Conservation (phyloP, 2,329 filamentous ascomycete species). For the Ascochyta lentis region DNA sequence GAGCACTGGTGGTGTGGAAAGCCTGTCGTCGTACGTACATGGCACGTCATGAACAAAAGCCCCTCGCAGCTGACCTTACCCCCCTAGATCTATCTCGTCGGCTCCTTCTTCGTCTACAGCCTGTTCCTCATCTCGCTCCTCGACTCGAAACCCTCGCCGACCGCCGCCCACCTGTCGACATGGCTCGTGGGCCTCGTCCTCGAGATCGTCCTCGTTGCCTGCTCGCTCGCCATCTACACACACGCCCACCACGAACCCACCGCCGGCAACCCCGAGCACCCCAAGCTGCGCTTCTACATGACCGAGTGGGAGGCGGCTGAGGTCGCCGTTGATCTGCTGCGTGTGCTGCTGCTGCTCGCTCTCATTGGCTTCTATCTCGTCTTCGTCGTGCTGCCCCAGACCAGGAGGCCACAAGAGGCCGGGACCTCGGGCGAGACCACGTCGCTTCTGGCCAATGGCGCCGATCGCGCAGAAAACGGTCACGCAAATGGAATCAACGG, state of each 20-base stretch:
- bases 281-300: conserved; percentile 46
- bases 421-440: conserved; percentile 62
- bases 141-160: conserved; percentile 82
- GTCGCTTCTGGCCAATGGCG: conserved; percentile 63
- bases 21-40: conserved; percentile 70
- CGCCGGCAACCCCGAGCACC: conserved; percentile 41
- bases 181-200: conserved; percentile 78
- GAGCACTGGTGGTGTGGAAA: conserved; percentile 84
- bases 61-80: background rate
- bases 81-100: conserved; percentile 81
- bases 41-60: no score
- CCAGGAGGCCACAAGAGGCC: conserved; percentile 28
- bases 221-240: conserved; percentile 72
- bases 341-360: conserved; percentile 70
- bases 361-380: conserved; percentile 66
- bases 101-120: conserved; percentile 84
- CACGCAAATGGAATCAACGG: conserved; percentile 51
- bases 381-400: conserved; percentile 53
- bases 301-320: conserved; percentile 70
- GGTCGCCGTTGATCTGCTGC: conserved; percentile 69
- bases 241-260: conserved; percentile 70
- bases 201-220: conserved; percentile 74
- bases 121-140: conserved; percentile 86
- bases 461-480: conserved; percentile 48
- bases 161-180: conserved; percentile 76